Base-by-base conservation (phyloP, 1,284 basidiomycete genomes). In the Earliella scabrosa region DNA sequence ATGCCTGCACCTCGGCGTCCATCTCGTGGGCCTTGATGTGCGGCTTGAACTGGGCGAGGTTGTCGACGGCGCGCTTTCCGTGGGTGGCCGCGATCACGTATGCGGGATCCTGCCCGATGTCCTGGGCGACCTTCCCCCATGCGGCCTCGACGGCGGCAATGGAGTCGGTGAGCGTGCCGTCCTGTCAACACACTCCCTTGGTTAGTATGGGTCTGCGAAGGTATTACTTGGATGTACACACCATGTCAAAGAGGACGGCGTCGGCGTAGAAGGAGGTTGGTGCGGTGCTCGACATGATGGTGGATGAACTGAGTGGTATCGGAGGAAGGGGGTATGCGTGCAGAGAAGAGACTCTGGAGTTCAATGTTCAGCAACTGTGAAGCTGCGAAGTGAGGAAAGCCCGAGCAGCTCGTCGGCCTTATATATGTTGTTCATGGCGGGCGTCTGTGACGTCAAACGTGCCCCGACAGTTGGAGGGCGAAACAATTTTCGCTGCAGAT, bases 101-200 rank as follows among this genome's bases (percentile, higher is more conserved):
- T 56, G 74, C 75, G 11, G 85, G 86, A 70, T 88, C 85, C 69
- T 85, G 81, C 50, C 84, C 85, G 44, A 89, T 81, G 69, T 89
- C 86, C 40, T 75, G 75, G 2, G 90, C 89, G 47, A 92, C 88
- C 63, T 86, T 86, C 32, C 82, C 82, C 90, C 90, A 92, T 7
- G 90, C 90, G 6, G 87, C 87, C 70, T 92, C 90, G 60, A 91
- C 87, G 9, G 90, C 89, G 23, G 84, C 76, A 67, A 90, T 90
- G 26, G 87, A 89, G 68, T 90, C 87, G 50, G 88, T 90, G 52
- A 90, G 75, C 11, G 87, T 90, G 40, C 87, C 87, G 66, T 88
- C 86, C 86, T 87, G 61, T 50, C 20, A 52, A 46, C 52, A 43
- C 52, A 58, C 43, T 59, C 31, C 52, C 38, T 63, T 32, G 63